Evolutionary conservation across 805 yeast genomes (phyloP).

Genomic region (Candida odintsovae): DNA sequence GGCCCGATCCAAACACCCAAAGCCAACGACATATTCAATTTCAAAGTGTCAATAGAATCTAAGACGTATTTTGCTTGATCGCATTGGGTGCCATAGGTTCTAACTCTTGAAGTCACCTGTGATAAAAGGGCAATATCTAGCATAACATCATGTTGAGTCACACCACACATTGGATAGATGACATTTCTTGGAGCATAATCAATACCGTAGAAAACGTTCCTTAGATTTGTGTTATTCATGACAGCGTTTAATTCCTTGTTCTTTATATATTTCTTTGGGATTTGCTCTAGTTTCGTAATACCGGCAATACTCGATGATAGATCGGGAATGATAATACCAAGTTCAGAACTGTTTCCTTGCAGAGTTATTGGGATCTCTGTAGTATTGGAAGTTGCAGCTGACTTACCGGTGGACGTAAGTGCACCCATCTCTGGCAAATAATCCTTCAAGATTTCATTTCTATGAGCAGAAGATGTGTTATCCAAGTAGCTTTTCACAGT

Average conservation of each 20-base stretch:
- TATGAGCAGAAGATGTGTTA: slow-evolving; percentile 20
- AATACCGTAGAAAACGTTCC: slow-evolving; percentile 46
- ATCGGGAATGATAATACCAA: neutral
- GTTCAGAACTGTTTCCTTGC: neutral
- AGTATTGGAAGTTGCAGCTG: neutral
- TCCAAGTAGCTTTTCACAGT: slow-evolving; percentile 26
- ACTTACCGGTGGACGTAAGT: neutral
- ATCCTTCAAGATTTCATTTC: slow-evolving; percentile 16
- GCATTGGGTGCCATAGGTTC: slow-evolving; percentile 60
- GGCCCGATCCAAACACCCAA: slow-evolving; percentile 60
- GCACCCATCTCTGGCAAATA: neutral
- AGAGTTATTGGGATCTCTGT: neutral
- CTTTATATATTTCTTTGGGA: slow-evolving; percentile 28
- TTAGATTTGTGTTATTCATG: slow-evolving; percentile 30
- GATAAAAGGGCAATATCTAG: slow-evolving; percentile 54
- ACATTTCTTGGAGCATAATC: slow-evolving; percentile 55
- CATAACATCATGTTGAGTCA: slow-evolving; percentile 39
- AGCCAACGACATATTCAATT: slow-evolving; percentile 49
- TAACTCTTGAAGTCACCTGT: slow-evolving; percentile 49
- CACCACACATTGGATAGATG: slow-evolving; percentile 49
- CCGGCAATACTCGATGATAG: slow-evolving; percentile 16
- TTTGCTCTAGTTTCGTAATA: slow-evolving; percentile 24
- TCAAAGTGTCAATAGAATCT: slow-evolving; percentile 44
- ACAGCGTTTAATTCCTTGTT: slow-evolving; percentile 31
- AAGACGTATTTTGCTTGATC: slow-evolving; percentile 47